Evolutionary conservation across 2,329 filamentous ascomycete species (phyloP).

Genomic region (Rutstroemia sp.): DNA sequence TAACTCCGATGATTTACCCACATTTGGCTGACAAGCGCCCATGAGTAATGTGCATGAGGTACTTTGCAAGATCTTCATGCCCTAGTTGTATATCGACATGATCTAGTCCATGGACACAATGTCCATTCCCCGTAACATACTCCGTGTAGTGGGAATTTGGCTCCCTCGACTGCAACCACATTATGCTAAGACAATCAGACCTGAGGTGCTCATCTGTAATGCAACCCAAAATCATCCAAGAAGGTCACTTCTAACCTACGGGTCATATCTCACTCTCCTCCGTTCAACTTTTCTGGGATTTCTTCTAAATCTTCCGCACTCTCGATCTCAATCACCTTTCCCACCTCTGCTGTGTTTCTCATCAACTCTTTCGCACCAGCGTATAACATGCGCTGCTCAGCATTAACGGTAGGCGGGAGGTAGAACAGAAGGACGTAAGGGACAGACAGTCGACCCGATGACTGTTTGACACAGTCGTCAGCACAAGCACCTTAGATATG

Average conservation of each 20-base stretch:
- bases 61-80: too few species aligned
- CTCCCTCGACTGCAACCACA: too few species aligned
- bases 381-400: conserved; percentile 84
- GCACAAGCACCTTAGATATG: not conserved
- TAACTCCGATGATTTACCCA: too few species aligned
- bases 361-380: conserved; percentile 94
- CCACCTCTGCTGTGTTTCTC: conserved; percentile 87
- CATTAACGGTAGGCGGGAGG: conserved; percentile 85
- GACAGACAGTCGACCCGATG: conserved; percentile 75
- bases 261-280: conserved; percentile 5
- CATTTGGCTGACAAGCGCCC: too few species aligned
- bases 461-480: conserved; percentile 39
- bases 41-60: too few species aligned
- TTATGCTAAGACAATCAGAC: too few species aligned
- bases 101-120: too few species aligned
- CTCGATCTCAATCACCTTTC: conserved; percentile 77
- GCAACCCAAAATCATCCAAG: not conserved
- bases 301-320: conserved; percentile 72
- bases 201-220: not conserved
- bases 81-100: too few species aligned
- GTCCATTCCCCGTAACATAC: too few species aligned
- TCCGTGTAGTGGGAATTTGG: too few species aligned
- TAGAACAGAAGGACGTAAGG: conserved; percentile 96
- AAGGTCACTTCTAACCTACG: too few species aligned
- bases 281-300: conserved; percentile 60